phyloP scores from a whole-genome alignment of 1,284 basidiomycete genomes.

The Leccinum subrobustum region DNA sequence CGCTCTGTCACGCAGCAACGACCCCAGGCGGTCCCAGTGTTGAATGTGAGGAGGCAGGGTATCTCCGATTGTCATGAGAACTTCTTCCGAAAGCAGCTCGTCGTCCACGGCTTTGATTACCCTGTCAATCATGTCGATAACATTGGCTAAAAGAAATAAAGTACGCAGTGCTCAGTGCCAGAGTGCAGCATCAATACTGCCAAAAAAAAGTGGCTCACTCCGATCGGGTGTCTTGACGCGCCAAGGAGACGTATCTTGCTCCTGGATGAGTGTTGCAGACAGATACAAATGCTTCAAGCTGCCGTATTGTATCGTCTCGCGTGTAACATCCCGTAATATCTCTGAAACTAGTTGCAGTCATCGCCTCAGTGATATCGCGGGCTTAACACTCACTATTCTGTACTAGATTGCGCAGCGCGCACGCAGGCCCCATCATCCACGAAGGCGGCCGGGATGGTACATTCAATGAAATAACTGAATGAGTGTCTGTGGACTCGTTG shows the following conservation, averaged over 20 bases:
- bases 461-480: not conserved
- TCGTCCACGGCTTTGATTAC: conserved; percentile 25
- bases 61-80: conserved; percentile 21
- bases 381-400: conserved; percentile 12
- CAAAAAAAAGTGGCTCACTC: conserved; percentile 5
- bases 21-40: conserved; percentile 18
- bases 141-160: conserved; percentile 13
- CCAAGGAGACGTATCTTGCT: conserved; percentile 17
- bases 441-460: not conserved
- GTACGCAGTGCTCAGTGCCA: not conserved
- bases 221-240: conserved; percentile 21
- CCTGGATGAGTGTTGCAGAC: conserved; percentile 18
- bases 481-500: not conserved
- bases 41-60: conserved; percentile 19
- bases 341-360: not conserved
- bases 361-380: not conserved
- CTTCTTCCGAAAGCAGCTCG: conserved; percentile 17
- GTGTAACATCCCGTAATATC: conserved; percentile 1
- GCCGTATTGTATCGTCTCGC: conserved; percentile 10
- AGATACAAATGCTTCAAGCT: conserved; percentile 22
- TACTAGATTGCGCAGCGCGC: conserved; percentile 7
- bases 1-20: not conserved
- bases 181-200: not conserved
- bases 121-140: conserved; percentile 23
- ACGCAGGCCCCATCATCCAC: not conserved